Evolutionary conservation across 2,329 filamentous ascomycete genomes (phyloP), one percentile per base, ranked within the genome.

Genomic region (Mycogone perniciosa): DNA sequence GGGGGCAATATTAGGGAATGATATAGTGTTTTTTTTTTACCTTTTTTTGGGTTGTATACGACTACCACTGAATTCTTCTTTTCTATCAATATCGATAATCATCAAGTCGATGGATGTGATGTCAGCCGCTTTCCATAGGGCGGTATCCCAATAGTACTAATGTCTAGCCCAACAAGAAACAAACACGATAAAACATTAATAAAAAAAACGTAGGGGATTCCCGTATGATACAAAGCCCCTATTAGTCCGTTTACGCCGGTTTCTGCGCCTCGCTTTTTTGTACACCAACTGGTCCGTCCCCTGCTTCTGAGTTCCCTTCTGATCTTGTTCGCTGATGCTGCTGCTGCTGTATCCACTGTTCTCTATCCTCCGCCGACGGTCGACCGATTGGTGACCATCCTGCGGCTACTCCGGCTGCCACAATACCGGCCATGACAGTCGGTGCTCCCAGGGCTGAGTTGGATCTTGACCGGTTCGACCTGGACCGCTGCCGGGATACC

Each of bases 361-460:
- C 51, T 10, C 59, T 57, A 33, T 62, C 61, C 34, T 60, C 60
- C 3, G 61, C 59, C 20, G 63, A 62, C 37, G 57, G 59, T 39
- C 79, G 71, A 53, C 84, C 83, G 49, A 83, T 78, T 1, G 87
- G 87, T 44, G 85, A 88, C 86, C 86, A 91, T 31, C 84, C 85
- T 10, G 83, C 86, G 33, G 82, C 86, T 33, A 91, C 80, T 61
- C 84, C 85, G 40, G 86, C 87, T 7, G 86, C 88, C 45, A 91
- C 81, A 52, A 91, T 85, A 54, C 88, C 88, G n/a, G 87, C 85
- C 87, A 90, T 90, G 54, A 89, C 86, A 6, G 84, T 83, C 2
- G 86, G 84, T 2, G 86, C 85, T 8, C 84, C 86, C 8, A 91
- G 75, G 2, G 85, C 85, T 30, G 86, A 89, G 66, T 85, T 85